phyloP scores from a whole-genome alignment of 257 asterid genomes.

The Handroanthus guayacan region DNA sequence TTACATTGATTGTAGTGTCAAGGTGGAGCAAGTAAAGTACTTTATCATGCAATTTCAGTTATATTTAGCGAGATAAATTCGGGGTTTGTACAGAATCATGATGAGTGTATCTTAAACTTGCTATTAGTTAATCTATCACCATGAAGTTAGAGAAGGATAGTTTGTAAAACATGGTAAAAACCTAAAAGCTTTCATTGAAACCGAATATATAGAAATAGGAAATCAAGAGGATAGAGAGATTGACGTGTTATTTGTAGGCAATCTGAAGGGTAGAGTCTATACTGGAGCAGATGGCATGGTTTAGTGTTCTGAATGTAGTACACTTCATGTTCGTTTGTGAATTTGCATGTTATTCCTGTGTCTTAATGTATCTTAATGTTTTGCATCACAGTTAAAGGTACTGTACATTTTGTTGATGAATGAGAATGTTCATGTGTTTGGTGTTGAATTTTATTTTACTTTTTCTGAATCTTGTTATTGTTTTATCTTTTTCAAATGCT shows the following conservation, averaged over 20 bases:
- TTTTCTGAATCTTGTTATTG: not conserved
- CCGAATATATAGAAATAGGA: not conserved
- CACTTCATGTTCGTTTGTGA: not conserved
- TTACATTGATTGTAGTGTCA: not conserved
- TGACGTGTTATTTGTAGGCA: not conserved
- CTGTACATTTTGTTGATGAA: too few relatives aligned
- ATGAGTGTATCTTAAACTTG: not conserved
- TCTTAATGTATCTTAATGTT: too few relatives aligned
- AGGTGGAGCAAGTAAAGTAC: conserved; percentile 11
- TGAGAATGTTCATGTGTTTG: not conserved
- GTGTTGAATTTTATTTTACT: not conserved
- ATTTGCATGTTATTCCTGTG: conserved; percentile 3
- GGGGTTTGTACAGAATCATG: not conserved
- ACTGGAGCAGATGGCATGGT: conserved; percentile 17
- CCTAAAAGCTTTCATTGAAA: not conserved
- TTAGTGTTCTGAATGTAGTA: not conserved
- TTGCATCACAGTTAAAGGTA: not conserved
- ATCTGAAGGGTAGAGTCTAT: not conserved
- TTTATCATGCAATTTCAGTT: not conserved
- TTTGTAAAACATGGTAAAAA: conserved; percentile 12
- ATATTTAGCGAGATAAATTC: not conserved
- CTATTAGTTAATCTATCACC: not conserved
- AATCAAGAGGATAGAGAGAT: not conserved
- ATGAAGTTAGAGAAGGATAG: not conserved
- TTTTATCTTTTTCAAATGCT: not conserved